Conservation (phyloP, 129 eudicot genomes). For the Saussurea involucrata region DNA sequence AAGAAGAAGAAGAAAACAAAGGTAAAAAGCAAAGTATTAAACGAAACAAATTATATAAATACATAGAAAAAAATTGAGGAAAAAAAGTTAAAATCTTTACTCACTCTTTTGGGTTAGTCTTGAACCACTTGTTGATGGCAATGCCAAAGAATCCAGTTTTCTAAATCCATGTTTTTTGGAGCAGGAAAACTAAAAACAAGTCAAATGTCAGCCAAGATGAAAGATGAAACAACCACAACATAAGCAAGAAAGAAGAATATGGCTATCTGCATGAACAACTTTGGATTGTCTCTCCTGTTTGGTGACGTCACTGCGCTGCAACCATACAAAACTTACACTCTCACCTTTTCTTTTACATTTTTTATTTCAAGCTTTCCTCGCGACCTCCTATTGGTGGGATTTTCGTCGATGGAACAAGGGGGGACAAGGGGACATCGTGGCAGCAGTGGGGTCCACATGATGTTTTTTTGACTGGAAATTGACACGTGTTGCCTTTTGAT, state of each 20-base stretch:
- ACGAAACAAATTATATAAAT: background rate
- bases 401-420: no score
- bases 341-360: no score
- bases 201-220: slow-evolving; percentile 87
- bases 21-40: background rate
- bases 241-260: slow-evolving; percentile 91
- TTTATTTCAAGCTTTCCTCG: no score
- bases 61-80: background rate
- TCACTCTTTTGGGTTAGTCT: slow-evolving; percentile 5
- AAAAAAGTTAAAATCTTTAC: background rate
- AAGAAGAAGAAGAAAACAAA: no score
- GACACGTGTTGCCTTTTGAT: no score
- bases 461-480: no score
- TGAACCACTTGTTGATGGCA: background rate
- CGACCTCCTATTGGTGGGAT: no score
- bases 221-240: slow-evolving; percentile 83
- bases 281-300: slow-evolving; percentile 97
- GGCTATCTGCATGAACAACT: slow-evolving; percentile 86
- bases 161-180: background rate
- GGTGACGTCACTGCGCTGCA: slow-evolving; percentile 96
- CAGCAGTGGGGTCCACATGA: no score
- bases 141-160: background rate
- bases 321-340: background rate
- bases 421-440: no score
- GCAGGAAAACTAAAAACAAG: background rate